A percentile compares a stretch with the other conserved stretches of the same genome.
Evolutionary conservation across 2,329 filamentous ascomycete species (phyloP).

Genomic region (Dendrostoma leiphaemia): DNA sequence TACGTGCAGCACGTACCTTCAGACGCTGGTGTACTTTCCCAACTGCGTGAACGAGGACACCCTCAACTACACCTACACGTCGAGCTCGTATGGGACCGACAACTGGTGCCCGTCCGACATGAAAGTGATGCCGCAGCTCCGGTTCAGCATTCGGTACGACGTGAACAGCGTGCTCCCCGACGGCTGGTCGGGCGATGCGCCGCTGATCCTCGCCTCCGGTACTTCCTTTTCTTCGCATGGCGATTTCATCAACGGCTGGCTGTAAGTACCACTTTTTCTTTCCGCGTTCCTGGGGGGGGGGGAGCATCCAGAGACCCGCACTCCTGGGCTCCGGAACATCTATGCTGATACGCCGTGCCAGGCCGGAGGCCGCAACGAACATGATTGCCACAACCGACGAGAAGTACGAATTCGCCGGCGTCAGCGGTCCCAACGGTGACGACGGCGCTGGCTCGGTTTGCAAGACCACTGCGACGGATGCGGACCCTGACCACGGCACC

Average conservation of each 20-base stretch:
- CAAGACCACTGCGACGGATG: constrained; percentile 30
- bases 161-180: constrained; percentile 39
- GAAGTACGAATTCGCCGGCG: constrained; percentile 21
- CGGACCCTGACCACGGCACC: constrained; percentile 38
- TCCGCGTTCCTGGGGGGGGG: neutral
- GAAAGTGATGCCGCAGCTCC: constrained; percentile 45
- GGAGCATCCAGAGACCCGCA: too few relatives aligned
- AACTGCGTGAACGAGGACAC: constrained; percentile 27
- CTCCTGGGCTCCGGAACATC: too few relatives aligned
- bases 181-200: constrained; percentile 42
- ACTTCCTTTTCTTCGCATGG: constrained; percentile 39
- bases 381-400: constrained; percentile 32
- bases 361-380: constrained; percentile 35
- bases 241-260: constrained; percentile 31
- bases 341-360: neutral
- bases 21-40: constrained; percentile 36
- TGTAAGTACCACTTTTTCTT: neutral
- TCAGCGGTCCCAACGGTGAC: constrained; percentile 33
- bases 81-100: constrained; percentile 26
- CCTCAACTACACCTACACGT: constrained; percentile 28
- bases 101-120: constrained; percentile 41
- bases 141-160: constrained; percentile 47
- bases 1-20: constrained; percentile 35
- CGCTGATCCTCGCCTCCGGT: constrained; percentile 33
- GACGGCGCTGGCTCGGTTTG: constrained; percentile 30